Evolutionary conservation across 1,139 yeast genomes (phyloP).

Genomic region (Saccharomyces hybrid): DNA sequence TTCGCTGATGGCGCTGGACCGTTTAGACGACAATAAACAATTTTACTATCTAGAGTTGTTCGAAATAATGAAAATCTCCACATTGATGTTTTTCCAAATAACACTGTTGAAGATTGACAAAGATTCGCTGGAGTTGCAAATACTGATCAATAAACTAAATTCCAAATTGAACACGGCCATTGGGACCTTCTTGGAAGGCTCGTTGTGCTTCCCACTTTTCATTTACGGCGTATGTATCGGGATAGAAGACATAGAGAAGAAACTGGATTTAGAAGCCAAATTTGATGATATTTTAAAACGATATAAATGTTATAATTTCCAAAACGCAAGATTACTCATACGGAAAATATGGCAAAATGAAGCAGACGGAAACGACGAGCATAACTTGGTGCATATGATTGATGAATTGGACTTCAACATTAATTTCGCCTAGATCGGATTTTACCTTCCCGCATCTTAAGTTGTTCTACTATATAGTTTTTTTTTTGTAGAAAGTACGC

Average conservation of each 20-base stretch:
- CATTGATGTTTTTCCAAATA: conserved; percentile 60
- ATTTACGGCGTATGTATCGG: conserved; percentile 45
- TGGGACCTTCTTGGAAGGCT: conserved; percentile 13
- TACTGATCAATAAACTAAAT: not conserved
- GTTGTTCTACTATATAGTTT: not conserved
- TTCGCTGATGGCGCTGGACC: conserved; percentile 3
- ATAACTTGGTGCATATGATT: conserved; percentile 57
- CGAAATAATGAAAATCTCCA: conserved; percentile 64
- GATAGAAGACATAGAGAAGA: conserved; percentile 41
- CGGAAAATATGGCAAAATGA: conserved; percentile 49
- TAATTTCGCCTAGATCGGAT: conserved; percentile 48
- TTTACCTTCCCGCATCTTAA: not conserved
- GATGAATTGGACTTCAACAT: conserved; percentile 69
- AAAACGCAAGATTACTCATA: conserved; percentile 55
- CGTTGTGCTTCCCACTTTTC: conserved; percentile 67
- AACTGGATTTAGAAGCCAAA: conserved; percentile 36
- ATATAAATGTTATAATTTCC: conserved; percentile 35
- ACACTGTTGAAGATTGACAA: conserved; percentile 40
- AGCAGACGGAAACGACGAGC: conserved; percentile 15
- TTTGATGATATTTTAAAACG: conserved; percentile 51
- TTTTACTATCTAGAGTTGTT: conserved; percentile 48
- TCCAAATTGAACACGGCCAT: not conserved
- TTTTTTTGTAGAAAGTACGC: not conserved
- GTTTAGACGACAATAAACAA: not conserved
- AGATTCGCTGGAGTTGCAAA: conserved; percentile 31